Evolutionary conservation across 202 grass and related monocot species (phyloP).

Genomic region (Brachypodium distachyon): DNA sequence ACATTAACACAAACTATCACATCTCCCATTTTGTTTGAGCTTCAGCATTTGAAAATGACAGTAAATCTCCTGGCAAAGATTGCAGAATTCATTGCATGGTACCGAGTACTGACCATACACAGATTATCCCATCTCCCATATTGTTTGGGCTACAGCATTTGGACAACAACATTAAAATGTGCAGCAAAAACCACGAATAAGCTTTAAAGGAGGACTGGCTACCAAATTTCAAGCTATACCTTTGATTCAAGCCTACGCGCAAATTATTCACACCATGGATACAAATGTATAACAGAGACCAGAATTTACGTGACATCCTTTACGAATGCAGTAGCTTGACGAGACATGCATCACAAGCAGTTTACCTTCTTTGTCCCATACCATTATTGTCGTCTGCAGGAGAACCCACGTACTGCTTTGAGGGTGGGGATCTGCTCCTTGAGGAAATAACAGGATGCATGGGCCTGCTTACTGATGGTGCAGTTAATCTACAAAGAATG

Average conservation of each 20-base stretch:
- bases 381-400: constrained; percentile 25
- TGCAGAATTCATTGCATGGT: background rate
- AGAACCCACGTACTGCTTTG: constrained; percentile 17
- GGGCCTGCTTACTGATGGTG: constrained; percentile 7
- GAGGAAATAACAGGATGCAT: constrained; percentile 16
- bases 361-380: constrained; percentile 50
- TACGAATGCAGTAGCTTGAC: constrained; percentile 3
- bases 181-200: background rate
- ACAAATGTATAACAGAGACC: background rate
- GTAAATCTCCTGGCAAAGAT: too few species aligned
- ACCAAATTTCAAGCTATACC: background rate
- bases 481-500: constrained; percentile 18
- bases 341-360: constrained; percentile 6
- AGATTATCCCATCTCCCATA: background rate
- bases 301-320: background rate
- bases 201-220: background rate
- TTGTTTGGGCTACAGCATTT: background rate
- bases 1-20: background rate
- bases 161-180: background rate
- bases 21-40: background rate
- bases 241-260: background rate
- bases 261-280: background rate
- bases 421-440: constrained; percentile 24
- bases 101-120: background rate
- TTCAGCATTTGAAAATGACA: background rate